Evolutionary conservation across 176 grass and related monocot genomes (phyloP).

Genomic region (Canna indica): DNA sequence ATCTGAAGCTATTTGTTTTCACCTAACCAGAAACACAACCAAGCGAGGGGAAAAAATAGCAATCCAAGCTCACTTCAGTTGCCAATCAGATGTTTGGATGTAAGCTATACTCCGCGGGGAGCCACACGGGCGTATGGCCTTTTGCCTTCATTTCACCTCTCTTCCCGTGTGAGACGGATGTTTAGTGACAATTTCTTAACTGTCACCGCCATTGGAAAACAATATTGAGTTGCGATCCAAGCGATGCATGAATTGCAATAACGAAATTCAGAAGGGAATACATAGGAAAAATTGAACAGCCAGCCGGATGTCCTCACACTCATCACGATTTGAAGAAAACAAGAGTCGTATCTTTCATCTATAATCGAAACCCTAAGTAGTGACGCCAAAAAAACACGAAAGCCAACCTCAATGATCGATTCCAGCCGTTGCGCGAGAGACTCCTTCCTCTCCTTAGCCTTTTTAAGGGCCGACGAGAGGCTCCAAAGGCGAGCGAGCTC

Average conservation of each 20-base stretch:
- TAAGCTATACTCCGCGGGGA: conserved; percentile 4
- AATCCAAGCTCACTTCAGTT: background rate
- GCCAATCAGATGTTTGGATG: conserved; percentile 6
- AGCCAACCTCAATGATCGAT: conserved; percentile 49
- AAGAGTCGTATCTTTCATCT: background rate
- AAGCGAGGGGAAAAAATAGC: background rate
- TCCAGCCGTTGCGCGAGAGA: conserved; percentile 39
- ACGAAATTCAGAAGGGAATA: background rate
- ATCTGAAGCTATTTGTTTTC: background rate
- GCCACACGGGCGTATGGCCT: background rate
- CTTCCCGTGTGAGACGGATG: too few species aligned
- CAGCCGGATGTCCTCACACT: background rate
- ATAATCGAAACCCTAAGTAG: background rate
- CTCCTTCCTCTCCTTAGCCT: conserved; percentile 49
- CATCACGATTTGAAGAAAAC: background rate
- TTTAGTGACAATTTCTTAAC: too few species aligned
- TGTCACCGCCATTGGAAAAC: too few species aligned
- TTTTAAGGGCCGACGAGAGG: conserved; percentile 40
- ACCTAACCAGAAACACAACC: background rate
- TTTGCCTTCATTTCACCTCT: background rate
- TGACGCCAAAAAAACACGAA: background rate
- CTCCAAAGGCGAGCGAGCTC: conserved; percentile 80
- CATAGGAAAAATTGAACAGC: background rate
- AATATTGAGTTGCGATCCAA: too few species aligned
- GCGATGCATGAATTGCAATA: too few species aligned